Conservation (phyloP, 148 eudicot genomes). For the Nyssa sinensis region DNA sequence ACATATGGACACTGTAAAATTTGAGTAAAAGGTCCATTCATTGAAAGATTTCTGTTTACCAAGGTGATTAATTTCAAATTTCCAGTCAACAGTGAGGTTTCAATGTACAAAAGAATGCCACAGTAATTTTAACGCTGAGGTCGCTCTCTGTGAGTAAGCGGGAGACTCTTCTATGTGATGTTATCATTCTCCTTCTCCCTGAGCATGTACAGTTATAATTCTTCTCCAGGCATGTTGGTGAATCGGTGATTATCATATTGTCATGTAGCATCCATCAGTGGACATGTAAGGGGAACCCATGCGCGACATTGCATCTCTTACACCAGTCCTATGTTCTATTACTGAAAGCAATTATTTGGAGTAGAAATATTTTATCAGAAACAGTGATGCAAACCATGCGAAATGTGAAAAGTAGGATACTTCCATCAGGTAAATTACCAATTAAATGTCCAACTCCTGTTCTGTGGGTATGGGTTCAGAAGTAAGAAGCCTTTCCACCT, state of each 20-base stretch:
- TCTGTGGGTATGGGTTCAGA: slow-evolving; percentile 45
- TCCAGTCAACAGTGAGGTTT: no score
- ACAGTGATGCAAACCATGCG: neutral
- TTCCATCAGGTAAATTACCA: neutral
- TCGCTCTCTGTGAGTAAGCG: neutral
- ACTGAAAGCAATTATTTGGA: neutral
- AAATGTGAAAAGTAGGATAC: neutral
- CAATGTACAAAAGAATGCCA: neutral
- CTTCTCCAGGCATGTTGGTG: neutral
- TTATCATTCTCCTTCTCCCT: neutral
- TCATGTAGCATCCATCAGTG: neutral
- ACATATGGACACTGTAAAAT: neutral
- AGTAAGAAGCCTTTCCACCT: slow-evolving; percentile 40
- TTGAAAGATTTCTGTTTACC: no score
- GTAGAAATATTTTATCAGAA: neutral
- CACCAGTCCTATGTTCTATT: neutral
- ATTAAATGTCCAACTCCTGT: slow-evolving; percentile 18
- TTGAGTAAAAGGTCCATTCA: no score
- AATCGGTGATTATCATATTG: neutral
- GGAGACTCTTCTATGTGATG: neutral
- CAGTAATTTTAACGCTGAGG: neutral
- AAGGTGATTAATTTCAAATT: no score
- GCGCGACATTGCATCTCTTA: neutral
- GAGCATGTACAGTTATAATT: no score
- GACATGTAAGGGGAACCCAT: slow-evolving; percentile 1